Conservation (phyloP, 1,284 basidiomycete genomes). For the Lignosus rhinocerotis region DNA sequence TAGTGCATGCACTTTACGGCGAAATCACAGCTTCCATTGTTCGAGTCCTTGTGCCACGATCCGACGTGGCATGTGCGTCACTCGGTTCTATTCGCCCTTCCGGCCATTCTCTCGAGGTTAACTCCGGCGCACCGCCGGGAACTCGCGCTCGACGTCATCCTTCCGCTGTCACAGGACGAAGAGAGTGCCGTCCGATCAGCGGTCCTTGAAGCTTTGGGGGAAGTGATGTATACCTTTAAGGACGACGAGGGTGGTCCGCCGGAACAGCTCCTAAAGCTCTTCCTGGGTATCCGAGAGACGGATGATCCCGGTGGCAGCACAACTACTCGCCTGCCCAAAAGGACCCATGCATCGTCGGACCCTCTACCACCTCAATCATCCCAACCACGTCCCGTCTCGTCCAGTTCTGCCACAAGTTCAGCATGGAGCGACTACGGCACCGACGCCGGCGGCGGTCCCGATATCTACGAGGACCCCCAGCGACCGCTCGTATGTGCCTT, state of each 20-base stretch:
- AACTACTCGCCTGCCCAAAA: neutral
- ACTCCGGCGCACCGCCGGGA: constrained; percentile 51
- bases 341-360: neutral
- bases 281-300: constrained; percentile 32
- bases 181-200: constrained; percentile 76
- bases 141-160: constrained; percentile 65
- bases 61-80: constrained; percentile 84
- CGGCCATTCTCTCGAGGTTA: constrained; percentile 75
- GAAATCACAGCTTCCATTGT: constrained; percentile 72
- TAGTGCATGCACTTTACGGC: neutral
- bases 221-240: constrained; percentile 87
- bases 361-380: neutral
- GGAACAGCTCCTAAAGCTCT: constrained; percentile 77
- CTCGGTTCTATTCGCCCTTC: constrained; percentile 85
- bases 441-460: constrained; percentile 18
- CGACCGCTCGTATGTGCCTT: constrained; percentile 89
- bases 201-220: constrained; percentile 88
- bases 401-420: constrained; percentile 20
- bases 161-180: constrained; percentile 68
- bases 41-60: constrained; percentile 74
- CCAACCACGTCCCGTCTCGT: constrained; percentile 12
- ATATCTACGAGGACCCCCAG: constrained; percentile 53
- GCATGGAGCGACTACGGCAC: constrained; percentile 30
- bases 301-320: constrained; percentile 20
- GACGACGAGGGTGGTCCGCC: constrained; percentile 73